phyloP scores from a whole-genome alignment of 768 basidiomycete species.

The Leccinum olivaceopallidum region DNA sequence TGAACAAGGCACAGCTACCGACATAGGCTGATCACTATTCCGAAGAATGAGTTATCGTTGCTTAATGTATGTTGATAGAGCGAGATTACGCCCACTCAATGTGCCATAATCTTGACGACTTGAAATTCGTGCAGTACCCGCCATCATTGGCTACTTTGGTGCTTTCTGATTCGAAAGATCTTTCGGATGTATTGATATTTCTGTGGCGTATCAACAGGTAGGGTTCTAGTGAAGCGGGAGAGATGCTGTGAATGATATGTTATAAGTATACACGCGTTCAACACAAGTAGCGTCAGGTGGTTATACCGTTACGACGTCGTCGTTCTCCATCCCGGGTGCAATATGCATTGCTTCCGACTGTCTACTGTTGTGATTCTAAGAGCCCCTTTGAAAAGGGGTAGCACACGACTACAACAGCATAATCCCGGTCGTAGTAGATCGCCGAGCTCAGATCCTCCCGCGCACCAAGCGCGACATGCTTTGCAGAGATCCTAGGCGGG shows the following conservation, averaged over 20 bases:
- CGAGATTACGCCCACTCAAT: slow-evolving; percentile 12
- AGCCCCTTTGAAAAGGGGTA: not conserved
- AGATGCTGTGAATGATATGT: slow-evolving; percentile 2
- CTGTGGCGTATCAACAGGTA: not conserved
- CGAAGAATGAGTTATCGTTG: slow-evolving; percentile 6
- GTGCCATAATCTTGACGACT: not conserved
- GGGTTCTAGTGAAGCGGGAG: not conserved
- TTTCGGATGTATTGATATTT: slow-evolving; percentile 15
- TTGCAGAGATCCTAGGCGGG: not conserved
- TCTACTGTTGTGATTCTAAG: not conserved
- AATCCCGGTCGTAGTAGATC: slow-evolving; percentile 5
- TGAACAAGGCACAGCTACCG: not conserved
- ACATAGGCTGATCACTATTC: slow-evolving; percentile 1
- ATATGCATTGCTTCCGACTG: slow-evolving; percentile 9
- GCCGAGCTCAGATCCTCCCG: not conserved
- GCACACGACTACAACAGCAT: not conserved
- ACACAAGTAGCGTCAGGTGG: not conserved
- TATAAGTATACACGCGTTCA: slow-evolving; percentile 2
- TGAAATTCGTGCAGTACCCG: not conserved
- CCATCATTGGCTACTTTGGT: not conserved
- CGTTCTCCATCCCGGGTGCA: slow-evolving; percentile 5
- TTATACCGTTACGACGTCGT: slow-evolving; percentile 1
- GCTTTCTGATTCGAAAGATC: not conserved
- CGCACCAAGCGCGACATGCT: not conserved
- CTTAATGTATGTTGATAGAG: slow-evolving; percentile 6